Conservation (phyloP, 495 filamentous ascomycete genomes). For the Hyaloscypha hepaticicola region DNA sequence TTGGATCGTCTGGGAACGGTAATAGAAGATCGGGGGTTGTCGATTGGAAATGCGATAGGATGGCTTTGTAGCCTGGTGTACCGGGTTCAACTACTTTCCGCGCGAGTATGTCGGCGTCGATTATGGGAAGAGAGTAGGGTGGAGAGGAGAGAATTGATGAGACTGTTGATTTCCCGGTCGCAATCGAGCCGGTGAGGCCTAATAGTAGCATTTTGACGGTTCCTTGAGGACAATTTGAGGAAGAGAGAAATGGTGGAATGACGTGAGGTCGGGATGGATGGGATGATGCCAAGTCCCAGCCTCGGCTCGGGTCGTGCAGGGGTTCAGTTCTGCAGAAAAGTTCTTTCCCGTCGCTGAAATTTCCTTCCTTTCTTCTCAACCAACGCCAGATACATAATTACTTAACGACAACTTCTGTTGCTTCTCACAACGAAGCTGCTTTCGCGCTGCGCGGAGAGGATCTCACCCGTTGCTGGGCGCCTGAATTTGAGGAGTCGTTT, state of each 20-base stretch:
- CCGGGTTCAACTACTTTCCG: slow-evolving; percentile 90
- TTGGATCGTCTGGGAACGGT: slow-evolving; percentile 36
- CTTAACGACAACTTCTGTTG: slow-evolving; percentile 55
- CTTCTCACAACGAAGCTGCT: slow-evolving; percentile 54
- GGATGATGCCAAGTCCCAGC: not conserved
- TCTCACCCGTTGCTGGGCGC: slow-evolving; percentile 75
- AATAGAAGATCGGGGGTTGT: slow-evolving; percentile 83
- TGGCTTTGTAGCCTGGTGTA: slow-evolving; percentile 68
- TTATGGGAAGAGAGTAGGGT: slow-evolving; percentile 84
- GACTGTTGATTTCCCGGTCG: slow-evolving; percentile 97
- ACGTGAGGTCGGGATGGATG: not conserved
- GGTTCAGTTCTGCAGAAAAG: not conserved
- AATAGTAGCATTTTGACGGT: slow-evolving; percentile 75
- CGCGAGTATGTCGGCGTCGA: slow-evolving; percentile 92
- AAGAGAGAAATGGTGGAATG: not conserved
- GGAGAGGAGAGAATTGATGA: slow-evolving; percentile 74
- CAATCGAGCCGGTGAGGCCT: slow-evolving; percentile 95
- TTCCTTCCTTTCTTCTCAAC: not conserved
- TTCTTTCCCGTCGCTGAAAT: not conserved
- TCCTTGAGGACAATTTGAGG: not conserved
- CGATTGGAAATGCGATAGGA: slow-evolving; percentile 74
- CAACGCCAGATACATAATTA: slow-evolving; percentile 36
- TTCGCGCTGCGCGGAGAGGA: slow-evolving; percentile 71
- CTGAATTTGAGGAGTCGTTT: slow-evolving; percentile 69
- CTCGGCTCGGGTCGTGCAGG: not conserved